phyloP scores from a whole-genome alignment of 306 rosid genomes.

The Dalbergia cultrata region DNA sequence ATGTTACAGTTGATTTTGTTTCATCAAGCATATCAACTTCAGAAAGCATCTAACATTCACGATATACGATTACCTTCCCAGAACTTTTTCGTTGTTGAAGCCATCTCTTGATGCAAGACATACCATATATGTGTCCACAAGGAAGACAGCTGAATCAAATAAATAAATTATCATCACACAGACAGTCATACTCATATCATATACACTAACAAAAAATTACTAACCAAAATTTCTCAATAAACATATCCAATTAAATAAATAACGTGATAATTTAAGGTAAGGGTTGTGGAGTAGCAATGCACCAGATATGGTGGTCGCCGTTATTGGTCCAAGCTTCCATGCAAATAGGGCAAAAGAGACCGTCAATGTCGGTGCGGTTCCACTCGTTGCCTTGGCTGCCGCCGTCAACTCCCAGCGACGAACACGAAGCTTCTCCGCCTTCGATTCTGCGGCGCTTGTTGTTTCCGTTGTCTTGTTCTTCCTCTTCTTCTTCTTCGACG shows the following conservation, averaged over 20 bases:
- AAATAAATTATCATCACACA: not conserved
- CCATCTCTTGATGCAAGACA: conserved; percentile 88
- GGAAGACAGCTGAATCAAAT: conserved; percentile 81
- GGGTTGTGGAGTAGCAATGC: conserved; percentile 6
- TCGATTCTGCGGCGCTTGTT: conserved; percentile 78
- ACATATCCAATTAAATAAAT: not conserved
- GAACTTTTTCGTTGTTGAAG: conserved; percentile 62
- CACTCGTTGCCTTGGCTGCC: conserved; percentile 65
- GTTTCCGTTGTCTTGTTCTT: conserved; percentile 42
- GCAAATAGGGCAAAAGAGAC: conserved; percentile 84
- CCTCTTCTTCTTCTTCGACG: conserved; percentile 21
- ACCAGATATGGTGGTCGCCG: conserved; percentile 85
- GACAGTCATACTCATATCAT: not conserved
- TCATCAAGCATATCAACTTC: not conserved
- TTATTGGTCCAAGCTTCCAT: conserved; percentile 77
- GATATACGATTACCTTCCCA: conserved; percentile 63
- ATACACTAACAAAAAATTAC: not conserved
- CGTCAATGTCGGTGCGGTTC: conserved; percentile 63
- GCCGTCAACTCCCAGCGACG: conserved; percentile 38
- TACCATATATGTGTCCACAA: conserved; percentile 89
- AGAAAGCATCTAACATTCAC: not conserved
- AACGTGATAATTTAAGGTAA: not conserved
- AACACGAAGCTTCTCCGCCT: conserved; percentile 58
- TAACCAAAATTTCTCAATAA: not conserved
- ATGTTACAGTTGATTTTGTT: not conserved